These are phyloP conservation scores for Eucalyptus pauciflora DNA, from an alignment of 345 rosid genomes.

Conservation along the genomic window DNA sequence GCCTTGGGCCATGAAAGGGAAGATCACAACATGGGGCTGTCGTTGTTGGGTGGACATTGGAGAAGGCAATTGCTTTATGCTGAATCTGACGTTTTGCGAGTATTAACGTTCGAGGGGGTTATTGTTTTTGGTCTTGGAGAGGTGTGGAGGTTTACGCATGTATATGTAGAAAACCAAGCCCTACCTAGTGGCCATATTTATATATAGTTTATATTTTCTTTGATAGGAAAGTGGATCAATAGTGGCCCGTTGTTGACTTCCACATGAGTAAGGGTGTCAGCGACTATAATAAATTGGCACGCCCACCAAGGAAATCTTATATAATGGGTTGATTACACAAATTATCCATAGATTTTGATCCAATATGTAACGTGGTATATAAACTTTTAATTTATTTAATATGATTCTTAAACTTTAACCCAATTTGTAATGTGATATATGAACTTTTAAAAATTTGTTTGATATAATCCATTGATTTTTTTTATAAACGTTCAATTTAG, in stretches of 20 bases:
- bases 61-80: not conserved
- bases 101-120: not conserved
- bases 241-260: not conserved
- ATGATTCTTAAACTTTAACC: no score
- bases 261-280: not conserved
- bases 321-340: no score
- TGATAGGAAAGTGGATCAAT: not conserved
- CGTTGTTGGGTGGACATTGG: not conserved
- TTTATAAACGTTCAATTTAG: no score
- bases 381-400: no score
- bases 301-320: not conserved
- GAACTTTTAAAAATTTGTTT: no score
- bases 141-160: not conserved
- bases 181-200: not conserved
- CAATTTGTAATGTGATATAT: no score
- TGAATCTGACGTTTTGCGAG: not conserved
- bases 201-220: not conserved
- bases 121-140: not conserved
- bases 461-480: no score
- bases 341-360: no score
- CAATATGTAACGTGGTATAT: rapidly evolving
- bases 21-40: slow-evolving; percentile 5
- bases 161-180: not conserved
- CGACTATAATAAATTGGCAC: not conserved
- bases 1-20: slow-evolving; percentile 31